Conservation (phyloP, 495 filamentous ascomycete genomes). For the Daldinia bambusicola region DNA sequence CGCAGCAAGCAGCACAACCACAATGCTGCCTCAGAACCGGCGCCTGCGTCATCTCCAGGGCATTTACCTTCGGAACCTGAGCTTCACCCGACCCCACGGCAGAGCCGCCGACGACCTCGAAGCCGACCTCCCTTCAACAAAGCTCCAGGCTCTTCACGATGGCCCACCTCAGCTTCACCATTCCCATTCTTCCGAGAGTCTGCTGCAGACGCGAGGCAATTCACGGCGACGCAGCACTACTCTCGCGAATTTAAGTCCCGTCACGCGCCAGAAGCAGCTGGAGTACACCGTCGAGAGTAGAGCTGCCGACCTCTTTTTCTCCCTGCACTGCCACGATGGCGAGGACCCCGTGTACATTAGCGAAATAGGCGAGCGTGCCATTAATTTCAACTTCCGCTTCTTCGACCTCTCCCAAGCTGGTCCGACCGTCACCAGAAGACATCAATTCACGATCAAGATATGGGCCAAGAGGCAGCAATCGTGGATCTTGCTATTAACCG, state of each 20-base stretch:
- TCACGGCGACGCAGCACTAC: constrained; percentile 74
- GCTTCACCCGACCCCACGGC: constrained; percentile 69
- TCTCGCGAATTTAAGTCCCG: constrained; percentile 73
- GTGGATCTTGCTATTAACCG: constrained; percentile 76
- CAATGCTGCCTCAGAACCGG: constrained; percentile 76
- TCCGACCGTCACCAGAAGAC: constrained; percentile 70
- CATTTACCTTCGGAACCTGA: constrained; percentile 87
- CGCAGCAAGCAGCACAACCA: constrained; percentile 44
- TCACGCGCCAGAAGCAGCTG: constrained; percentile 76
- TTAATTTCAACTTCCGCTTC: constrained; percentile 89
- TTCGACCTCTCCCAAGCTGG: constrained; percentile 82
- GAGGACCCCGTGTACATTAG: constrained; percentile 88
- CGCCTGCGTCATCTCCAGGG: constrained; percentile 89
- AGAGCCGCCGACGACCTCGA: constrained; percentile 88
- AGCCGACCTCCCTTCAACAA: constrained; percentile 77
- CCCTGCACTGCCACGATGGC: constrained; percentile 73
- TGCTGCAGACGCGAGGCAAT: constrained; percentile 54
- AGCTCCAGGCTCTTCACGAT: constrained; percentile 70
- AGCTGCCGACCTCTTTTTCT: constrained; percentile 91
- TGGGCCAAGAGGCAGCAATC: constrained; percentile 75
- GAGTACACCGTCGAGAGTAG: constrained; percentile 75
- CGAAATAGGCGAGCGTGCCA: constrained; percentile 79
- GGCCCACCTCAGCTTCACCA: constrained; percentile 65
- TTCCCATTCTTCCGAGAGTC: constrained; percentile 76
- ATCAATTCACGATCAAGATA: constrained; percentile 73